These are phyloP conservation scores for Phtheirospermum japonicum DNA, from an alignment of 257 asterid genomes.

Conservation along the genomic window DNA sequence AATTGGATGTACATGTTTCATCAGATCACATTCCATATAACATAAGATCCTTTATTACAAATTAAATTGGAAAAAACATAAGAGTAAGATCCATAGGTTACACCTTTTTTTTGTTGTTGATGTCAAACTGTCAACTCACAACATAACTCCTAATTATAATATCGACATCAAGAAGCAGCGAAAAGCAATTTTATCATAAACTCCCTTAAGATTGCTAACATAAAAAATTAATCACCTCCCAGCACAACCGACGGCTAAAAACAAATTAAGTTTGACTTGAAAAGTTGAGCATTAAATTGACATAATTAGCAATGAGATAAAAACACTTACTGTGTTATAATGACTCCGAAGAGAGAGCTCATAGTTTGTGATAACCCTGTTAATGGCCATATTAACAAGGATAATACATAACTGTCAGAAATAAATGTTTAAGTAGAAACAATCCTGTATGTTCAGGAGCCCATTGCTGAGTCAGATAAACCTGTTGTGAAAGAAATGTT, in stretches of 20 bases:
- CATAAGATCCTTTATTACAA: conserved; percentile 14
- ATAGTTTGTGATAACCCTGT: conserved; percentile 10
- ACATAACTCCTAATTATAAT: conserved; percentile 2
- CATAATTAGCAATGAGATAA: conserved; percentile 8
- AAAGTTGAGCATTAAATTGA: conserved; percentile 7
- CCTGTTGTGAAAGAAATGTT: conserved; percentile 27
- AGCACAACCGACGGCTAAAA: conserved; percentile 24
- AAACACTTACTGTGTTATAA: conserved; percentile 7
- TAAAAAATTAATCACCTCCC: conserved; percentile 6
- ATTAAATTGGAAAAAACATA: conserved; percentile 9
- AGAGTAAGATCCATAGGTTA: conserved; percentile 1
- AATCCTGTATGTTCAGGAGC: conserved; percentile 23
- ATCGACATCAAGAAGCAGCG: conserved; percentile 2
- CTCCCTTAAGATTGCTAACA: conserved; percentile 3
- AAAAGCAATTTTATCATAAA: conserved; percentile 16
- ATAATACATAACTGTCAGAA: conserved; percentile 24
- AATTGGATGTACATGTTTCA: conserved; percentile 20
- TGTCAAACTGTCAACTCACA: conserved; percentile 17
- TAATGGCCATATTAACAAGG: conserved; percentile 22
- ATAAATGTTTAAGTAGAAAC: conserved; percentile 24
- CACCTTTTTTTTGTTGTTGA: background rate
- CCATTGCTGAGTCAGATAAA: conserved; percentile 25
- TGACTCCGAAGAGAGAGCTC: conserved; percentile 3
- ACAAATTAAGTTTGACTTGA: background rate
- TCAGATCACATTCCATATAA: conserved; percentile 21